Base-by-base conservation (phyloP, 331 rosid genomes). In the Cucumis variabilis region DNA sequence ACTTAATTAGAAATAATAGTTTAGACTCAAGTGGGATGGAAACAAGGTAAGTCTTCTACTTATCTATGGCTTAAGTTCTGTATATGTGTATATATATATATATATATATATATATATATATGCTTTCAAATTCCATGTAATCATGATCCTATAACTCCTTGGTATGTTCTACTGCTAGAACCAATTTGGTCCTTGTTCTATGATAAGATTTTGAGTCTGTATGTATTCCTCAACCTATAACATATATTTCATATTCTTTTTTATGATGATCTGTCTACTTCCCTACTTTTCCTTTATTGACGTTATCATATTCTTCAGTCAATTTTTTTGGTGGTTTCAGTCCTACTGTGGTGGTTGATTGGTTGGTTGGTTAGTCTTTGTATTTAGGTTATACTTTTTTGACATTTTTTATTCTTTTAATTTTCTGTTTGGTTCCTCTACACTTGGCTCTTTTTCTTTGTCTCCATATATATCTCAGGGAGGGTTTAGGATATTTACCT, bases 51-150 rank as follows among this genome's bases (percentile, higher is more conserved):
- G n/a, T n/a, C n/a, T n/a, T n/a, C n/a, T n/a, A n/a, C n/a, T n/a
- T n/a, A n/a, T n/a, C n/a, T n/a, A n/a, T n/a, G n/a, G n/a, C n/a
- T n/a, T n/a, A n/a, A n/a, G n/a, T n/a, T 74, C 55, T 12, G 13
- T n/a, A n/a, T n/a, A n/a, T 74, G 44, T 9, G 11, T n/a, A n/a
- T n/a, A n/a, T n/a, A n/a, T 41, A 13, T 67, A n/a, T n/a, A n/a
- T n/a, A n/a, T n/a, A n/a, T 8, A n/a, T n/a, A n/a, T n/a, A n/a
- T n/a, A n/a, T n/a, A n/a, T n/a, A n/a, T 37, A 9, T 37, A 33
- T 74, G 58, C 55, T 41, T 74, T 23, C 25, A 74, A 41, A 37
- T 74, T 74, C 58, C 80, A 74, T 41, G 80, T 41, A 74, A 74
- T 41, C 55, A 21, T 28, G 11, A 9, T 41, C 37, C 51, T 73